phyloP scores from a whole-genome alignment of 805 yeast species.

The Kodamaea kaohsiungensis region DNA sequence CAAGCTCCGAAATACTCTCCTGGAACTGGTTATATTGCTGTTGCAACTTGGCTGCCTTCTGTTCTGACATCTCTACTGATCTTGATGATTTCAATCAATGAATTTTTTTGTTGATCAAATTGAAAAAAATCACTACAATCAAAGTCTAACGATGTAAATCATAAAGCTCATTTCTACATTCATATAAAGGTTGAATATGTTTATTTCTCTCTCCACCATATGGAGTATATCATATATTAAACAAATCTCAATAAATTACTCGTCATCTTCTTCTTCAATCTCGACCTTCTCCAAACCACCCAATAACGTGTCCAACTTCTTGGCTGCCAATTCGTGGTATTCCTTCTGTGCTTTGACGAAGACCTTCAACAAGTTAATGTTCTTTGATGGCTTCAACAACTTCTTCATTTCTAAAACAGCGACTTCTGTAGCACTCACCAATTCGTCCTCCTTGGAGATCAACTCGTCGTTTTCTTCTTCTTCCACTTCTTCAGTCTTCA shows the following conservation, averaged over 20 bases:
- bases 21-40: conserved; percentile 42
- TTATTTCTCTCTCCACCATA: neutral
- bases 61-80: conserved; percentile 14
- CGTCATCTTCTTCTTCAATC: conserved; percentile 37
- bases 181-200: neutral
- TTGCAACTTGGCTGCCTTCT: conserved; percentile 43
- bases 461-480: conserved; percentile 51
- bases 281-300: conserved; percentile 35
- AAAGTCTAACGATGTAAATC: too few species aligned
- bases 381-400: conserved; percentile 65
- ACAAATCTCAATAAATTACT: conserved; percentile 5
- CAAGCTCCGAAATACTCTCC: conserved; percentile 39
- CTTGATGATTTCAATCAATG: neutral
- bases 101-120: neutral
- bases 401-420: conserved; percentile 82
- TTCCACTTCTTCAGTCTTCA: conserved; percentile 39
- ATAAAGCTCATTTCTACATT: too few species aligned
- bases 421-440: conserved; percentile 72
- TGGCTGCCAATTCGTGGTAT: conserved; percentile 44
- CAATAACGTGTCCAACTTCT: conserved; percentile 33
- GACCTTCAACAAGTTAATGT: conserved; percentile 62
- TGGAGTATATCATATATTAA: neutral
- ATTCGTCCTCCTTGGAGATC: conserved; percentile 69
- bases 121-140: too few species aligned
- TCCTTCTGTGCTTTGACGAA: conserved; percentile 70